These are phyloP conservation scores for Cryoendolithus antarcticus DNA, from an alignment of 2,329 filamentous ascomycete genomes.

Conservation along the genomic window DNA sequence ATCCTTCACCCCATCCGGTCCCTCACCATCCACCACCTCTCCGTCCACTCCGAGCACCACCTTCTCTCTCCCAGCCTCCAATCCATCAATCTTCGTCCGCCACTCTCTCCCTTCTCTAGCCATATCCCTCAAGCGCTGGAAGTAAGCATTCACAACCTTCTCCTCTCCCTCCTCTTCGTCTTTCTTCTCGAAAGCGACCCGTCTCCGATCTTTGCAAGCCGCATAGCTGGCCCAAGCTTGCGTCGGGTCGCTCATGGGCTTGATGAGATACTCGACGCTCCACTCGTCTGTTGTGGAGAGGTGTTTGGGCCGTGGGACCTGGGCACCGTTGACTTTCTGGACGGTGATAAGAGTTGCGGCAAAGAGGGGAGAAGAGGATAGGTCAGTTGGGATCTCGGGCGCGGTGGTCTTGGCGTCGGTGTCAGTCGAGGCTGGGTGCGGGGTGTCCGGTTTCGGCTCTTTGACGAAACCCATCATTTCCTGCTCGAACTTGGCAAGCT, in stretches of 20 bases:
- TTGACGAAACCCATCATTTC: constrained; percentile 20
- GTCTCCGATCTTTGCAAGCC: constrained; percentile 45
- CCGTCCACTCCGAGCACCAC: constrained; percentile 13
- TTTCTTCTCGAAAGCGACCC: constrained; percentile 14
- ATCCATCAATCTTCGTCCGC: constrained; percentile 42
- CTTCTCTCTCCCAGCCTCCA: constrained; percentile 33
- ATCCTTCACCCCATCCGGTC: too few species aligned
- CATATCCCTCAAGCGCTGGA: constrained; percentile 31
- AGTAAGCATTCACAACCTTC: constrained; percentile 27
- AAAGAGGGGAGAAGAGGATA: constrained; percentile 34
- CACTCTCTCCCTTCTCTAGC: constrained; percentile 46
- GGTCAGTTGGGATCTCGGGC: not conserved
- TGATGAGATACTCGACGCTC: constrained; percentile 66
- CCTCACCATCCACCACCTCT: not conserved
- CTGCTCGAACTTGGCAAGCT: constrained; percentile 57
- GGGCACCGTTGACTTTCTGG: constrained; percentile 59
- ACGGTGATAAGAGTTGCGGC: constrained; percentile 61
- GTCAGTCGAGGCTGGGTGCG: constrained; percentile 10
- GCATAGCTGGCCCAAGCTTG: constrained; percentile 43
- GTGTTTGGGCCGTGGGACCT: constrained; percentile 47
- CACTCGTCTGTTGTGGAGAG: constrained; percentile 43
- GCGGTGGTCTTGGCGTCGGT: constrained; percentile 2
- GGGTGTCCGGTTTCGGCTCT: constrained; percentile 18
- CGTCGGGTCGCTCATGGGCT: constrained; percentile 40
- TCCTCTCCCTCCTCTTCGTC: too few species aligned